These are phyloP conservation scores for Aspergillus floridensis DNA, from an alignment of 2,329 filamentous ascomycete species.

Conservation along the genomic window DNA sequence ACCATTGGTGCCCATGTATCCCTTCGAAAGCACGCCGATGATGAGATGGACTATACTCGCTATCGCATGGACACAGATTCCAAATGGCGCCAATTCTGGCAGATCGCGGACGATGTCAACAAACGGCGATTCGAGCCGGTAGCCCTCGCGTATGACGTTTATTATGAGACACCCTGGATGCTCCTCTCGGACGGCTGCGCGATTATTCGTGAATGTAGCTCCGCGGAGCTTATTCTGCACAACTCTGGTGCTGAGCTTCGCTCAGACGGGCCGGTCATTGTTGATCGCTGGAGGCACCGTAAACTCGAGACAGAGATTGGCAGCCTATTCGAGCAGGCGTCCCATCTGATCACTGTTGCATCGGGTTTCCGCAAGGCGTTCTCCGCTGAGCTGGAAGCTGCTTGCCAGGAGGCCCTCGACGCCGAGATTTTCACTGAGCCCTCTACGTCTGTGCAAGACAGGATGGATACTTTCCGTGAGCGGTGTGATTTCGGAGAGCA, in stretches of 20 bases:
- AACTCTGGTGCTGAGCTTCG: slow-evolving; percentile 54
- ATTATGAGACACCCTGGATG: slow-evolving; percentile 74
- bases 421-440: slow-evolving; percentile 73
- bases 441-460: slow-evolving; percentile 66
- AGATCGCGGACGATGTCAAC: slow-evolving; percentile 80
- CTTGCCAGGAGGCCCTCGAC: slow-evolving; percentile 65
- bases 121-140: slow-evolving; percentile 80
- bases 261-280: slow-evolving; percentile 38
- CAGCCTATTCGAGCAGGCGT: slow-evolving; percentile 53
- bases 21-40: slow-evolving; percentile 60
- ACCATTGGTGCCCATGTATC: slow-evolving; percentile 68
- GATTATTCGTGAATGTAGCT: slow-evolving; percentile 74
- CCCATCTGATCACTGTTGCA: slow-evolving; percentile 67
- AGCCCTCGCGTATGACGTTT: slow-evolving; percentile 70
- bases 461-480: slow-evolving; percentile 75
- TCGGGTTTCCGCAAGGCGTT: slow-evolving; percentile 68
- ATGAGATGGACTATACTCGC: slow-evolving; percentile 70
- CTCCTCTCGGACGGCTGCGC: slow-evolving; percentile 79
- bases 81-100: slow-evolving; percentile 89
- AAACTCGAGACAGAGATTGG: slow-evolving; percentile 49
- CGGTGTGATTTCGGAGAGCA: slow-evolving; percentile 74
- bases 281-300: slow-evolving; percentile 45
- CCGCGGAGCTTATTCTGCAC: slow-evolving; percentile 70
- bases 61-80: slow-evolving; percentile 71
- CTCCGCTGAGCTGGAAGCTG: slow-evolving; percentile 65